Percentiles rank a stretch among this genome's conserved stretches.
phyloP scores from a whole-genome alignment of 2,329 filamentous ascomycete species.

The Colletotrichum sp. region DNA sequence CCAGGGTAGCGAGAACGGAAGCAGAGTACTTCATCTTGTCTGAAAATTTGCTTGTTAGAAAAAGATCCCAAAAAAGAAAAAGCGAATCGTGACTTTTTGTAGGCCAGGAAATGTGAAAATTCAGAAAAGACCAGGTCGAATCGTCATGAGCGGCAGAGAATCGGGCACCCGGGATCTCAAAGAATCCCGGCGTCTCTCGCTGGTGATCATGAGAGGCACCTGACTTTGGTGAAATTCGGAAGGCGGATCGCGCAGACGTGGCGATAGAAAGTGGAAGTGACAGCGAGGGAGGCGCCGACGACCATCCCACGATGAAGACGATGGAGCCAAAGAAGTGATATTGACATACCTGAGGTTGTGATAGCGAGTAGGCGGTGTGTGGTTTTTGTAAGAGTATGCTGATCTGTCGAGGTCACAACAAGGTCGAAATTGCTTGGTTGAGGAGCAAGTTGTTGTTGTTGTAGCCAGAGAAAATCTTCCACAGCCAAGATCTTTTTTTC shows the following conservation, averaged over 20 bases:
- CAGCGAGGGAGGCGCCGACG: neutral
- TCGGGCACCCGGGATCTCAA: neutral
- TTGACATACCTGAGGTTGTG: neutral
- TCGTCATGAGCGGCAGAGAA: neutral
- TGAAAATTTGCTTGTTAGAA: neutral
- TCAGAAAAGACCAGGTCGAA: neutral
- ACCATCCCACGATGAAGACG: neutral
- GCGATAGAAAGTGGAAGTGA: neutral
- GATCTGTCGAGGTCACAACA: neutral
- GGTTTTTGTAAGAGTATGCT: neutral
- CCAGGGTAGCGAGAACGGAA: constrained; percentile 40
- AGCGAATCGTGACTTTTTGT: neutral
- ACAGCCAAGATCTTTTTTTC: neutral
- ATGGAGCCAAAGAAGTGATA: neutral
- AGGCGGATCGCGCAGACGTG: neutral
- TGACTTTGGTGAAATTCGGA: neutral
- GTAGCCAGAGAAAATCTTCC: neutral
- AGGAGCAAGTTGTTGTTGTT: neutral
- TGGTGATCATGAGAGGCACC: neutral
- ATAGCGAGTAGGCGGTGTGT: neutral
- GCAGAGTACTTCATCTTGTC: neutral
- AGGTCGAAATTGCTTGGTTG: neutral
- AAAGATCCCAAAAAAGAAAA: neutral
- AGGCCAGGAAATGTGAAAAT: neutral
- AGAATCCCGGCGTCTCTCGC: neutral